Evolutionary conservation across 768 basidiomycete genomes (phyloP), one percentile per base, ranked within the genome.

Genomic region (Crassisporium funariophilum): DNA sequence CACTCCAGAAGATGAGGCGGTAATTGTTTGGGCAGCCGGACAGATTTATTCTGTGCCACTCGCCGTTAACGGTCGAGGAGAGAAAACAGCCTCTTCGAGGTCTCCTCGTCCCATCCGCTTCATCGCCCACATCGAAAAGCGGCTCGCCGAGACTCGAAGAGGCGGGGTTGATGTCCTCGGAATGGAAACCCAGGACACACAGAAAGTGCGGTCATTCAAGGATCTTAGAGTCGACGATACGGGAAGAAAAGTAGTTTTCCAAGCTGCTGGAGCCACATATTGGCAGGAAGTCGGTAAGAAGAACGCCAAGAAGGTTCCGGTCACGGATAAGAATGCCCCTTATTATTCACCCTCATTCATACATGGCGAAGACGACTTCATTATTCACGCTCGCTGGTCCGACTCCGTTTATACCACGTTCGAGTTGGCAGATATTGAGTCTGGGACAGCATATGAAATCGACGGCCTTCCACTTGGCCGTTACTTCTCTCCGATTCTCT

Each of bases 1-100:
- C 63, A 75, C 81, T 0, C 83, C 82, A 0, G 63, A 68, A 13
- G 79, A 81, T 49, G 71, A 76, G 46, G 81, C 78, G 1, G 66
- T 88, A 42, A 72, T 88, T 51, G 82, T 88, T 46, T 88, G 86
- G 86, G 83, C 86, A 4, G 78, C 83, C 1, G 86, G 86, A 2
- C 78, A 85, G 47, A 86, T 88, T 19, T 79, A 81, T 59, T 71
- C 68, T 11, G 72, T 88, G 9, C 85, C 86, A 12, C 65, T 88
- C 21, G 53, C 67, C 4, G 60, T 58, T n/a, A 84, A 85, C 55
- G 39, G 54, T 2, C 58, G 59, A 12, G 82, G 83, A 16, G 87
- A 88, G 56, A 77, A 71, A 38, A 56, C 81, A 8, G 66, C 66
- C 8, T 66, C 55, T 38, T 54, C 52, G 12, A 69, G 71, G 1